A percentile compares a stretch with the other conserved stretches of the same genome.
Evolutionary conservation across 257 asterid species (phyloP).

Genomic region (Ligustrum vulgare): DNA sequence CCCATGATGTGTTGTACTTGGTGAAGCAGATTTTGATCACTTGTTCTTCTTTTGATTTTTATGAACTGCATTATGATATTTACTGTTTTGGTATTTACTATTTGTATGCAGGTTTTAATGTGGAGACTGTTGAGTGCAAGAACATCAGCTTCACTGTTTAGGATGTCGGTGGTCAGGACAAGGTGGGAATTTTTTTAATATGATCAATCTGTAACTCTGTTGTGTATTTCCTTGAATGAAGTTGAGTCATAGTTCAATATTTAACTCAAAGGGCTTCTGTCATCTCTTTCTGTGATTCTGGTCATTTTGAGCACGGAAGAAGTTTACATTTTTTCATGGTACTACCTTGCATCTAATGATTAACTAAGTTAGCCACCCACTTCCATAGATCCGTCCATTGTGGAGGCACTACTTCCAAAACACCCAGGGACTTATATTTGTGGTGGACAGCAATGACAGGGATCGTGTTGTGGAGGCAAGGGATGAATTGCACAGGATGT

Average conservation of each 20-base stretch:
- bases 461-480: too few relatives aligned
- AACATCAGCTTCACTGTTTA: conserved; percentile 36
- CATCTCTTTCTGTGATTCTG: background rate
- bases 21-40: too few relatives aligned
- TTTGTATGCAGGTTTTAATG: conserved; percentile 22
- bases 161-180: conserved; percentile 36
- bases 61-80: background rate
- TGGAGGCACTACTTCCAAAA: too few relatives aligned
- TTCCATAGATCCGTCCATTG: conserved; percentile 34
- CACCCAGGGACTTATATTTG: too few relatives aligned
- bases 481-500: conserved; percentile 39
- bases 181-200: conserved; percentile 12
- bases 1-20: too few relatives aligned
- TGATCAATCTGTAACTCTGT: background rate
- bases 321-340: background rate
- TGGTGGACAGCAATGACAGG: too few relatives aligned
- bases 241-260: background rate
- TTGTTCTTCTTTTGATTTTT: background rate
- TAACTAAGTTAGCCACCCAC: background rate
- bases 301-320: background rate
- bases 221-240: background rate
- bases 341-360: too few relatives aligned
- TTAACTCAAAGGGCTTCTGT: background rate
- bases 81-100: too few relatives aligned
- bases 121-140: conserved; percentile 30